Evolutionary conservation across 352 stramenopile species (phyloP).

Genomic region (Phytopythium montanum): DNA sequence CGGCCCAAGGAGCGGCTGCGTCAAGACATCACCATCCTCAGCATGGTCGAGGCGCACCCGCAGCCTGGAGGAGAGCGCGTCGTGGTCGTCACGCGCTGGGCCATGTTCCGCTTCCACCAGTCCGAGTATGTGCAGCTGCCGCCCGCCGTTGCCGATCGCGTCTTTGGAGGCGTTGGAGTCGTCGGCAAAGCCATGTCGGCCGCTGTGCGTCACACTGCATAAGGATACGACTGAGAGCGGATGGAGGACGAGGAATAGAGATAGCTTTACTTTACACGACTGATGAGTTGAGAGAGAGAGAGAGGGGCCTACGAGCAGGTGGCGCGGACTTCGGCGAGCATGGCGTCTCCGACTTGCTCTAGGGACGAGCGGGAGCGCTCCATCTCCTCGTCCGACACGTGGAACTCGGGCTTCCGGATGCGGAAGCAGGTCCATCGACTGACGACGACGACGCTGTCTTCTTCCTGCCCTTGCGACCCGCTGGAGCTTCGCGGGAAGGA

Average conservation of each 20-base stretch:
- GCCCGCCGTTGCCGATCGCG: not conserved
- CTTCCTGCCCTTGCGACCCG: not conserved
- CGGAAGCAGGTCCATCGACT: conserved; percentile 28
- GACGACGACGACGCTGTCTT: conserved; percentile 17
- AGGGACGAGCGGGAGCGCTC: conserved; percentile 18
- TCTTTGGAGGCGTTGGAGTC: not conserved
- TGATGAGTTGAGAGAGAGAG: too few relatives aligned
- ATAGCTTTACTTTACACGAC: too few relatives aligned
- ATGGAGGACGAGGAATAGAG: too few relatives aligned
- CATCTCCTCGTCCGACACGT: conserved; percentile 16
- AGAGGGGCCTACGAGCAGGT: not conserved
- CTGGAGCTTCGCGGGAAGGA: not conserved
- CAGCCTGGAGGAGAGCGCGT: not conserved
- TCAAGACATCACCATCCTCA: conserved; percentile 31
- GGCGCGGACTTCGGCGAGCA: conserved; percentile 12
- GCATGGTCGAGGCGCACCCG: conserved; percentile 15
- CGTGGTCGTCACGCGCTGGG: conserved; percentile 5
- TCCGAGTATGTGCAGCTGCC: not conserved
- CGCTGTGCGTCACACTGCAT: not conserved
- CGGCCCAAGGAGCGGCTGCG: conserved; percentile 22
- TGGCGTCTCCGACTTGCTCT: conserved; percentile 24
- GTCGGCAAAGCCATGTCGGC: conserved; percentile 1
- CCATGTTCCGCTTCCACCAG: conserved; percentile 3
- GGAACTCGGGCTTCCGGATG: conserved; percentile 19
- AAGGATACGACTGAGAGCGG: not conserved